These are phyloP conservation scores for Kluyveromyces sp. DNA, from an alignment of 1,139 yeast species.

Conservation along the genomic window DNA sequence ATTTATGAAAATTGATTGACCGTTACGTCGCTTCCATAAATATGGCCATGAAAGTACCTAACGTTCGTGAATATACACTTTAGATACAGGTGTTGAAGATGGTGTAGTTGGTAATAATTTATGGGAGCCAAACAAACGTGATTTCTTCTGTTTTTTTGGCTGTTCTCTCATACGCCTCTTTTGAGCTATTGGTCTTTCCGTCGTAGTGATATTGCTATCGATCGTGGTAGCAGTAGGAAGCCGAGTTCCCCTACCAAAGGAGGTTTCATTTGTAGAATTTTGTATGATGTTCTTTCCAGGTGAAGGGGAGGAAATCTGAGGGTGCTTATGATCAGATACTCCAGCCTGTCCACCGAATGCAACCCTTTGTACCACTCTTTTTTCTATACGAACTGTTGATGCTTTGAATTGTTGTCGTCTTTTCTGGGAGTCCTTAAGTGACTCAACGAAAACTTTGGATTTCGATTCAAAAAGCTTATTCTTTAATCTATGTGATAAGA, in stretches of 20 bases:
- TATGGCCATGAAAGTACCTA: background rate
- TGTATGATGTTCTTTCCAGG: too few species aligned
- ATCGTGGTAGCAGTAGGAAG: background rate
- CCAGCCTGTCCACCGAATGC: slow-evolving; percentile 25
- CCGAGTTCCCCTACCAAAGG: background rate
- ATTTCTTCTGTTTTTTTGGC: background rate
- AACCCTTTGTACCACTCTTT: slow-evolving; percentile 16
- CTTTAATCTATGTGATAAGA: slow-evolving; percentile 10
- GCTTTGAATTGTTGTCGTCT: slow-evolving; percentile 20
- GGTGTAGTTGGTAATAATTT: background rate
- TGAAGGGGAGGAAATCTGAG: too few species aligned
- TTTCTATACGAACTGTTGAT: slow-evolving; percentile 15
- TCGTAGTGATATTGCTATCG: slow-evolving; percentile 4
- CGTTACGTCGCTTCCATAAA: too few species aligned
- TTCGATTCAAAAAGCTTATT: slow-evolving; percentile 2
- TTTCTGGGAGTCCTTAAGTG: slow-evolving; percentile 17
- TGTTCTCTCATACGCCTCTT: background rate
- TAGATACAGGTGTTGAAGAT: background rate
- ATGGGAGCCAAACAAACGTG: background rate
- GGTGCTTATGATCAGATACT: background rate
- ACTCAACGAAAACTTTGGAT: slow-evolving; percentile 16
- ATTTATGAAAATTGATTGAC: too few species aligned
- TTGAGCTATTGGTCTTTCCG: background rate
- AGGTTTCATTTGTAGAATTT: background rate
- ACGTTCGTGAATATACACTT: background rate